Conservation (phyloP, 495 filamentous ascomycete genomes). For the Alectoria sarmentosa region DNA sequence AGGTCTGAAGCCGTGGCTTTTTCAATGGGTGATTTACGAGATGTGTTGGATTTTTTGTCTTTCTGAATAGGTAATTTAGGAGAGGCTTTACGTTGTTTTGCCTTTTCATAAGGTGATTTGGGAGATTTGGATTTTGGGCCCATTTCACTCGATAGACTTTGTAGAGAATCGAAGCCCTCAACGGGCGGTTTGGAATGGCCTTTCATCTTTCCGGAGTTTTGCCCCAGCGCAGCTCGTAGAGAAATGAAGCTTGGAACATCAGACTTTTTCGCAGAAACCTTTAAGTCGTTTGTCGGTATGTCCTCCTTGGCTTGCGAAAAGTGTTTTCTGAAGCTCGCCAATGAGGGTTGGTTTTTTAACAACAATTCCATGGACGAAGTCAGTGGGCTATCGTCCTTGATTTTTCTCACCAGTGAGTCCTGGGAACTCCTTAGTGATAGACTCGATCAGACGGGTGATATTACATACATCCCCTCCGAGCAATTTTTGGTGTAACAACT, state of each 20-base stretch:
- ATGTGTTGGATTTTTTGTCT: not conserved
- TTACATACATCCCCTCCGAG: not conserved
- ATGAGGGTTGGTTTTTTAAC: not conserved
- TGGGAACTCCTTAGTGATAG: not conserved
- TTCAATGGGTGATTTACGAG: slow-evolving; percentile 9
- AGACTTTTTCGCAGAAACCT: not conserved
- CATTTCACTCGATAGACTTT: not conserved
- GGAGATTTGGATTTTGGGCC: not conserved
- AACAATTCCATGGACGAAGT: not conserved
- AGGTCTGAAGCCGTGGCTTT: slow-evolving; percentile 19
- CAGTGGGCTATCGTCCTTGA: not conserved
- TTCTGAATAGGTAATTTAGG: not conserved
- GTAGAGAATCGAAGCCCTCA: not conserved
- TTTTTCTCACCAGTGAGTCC: not conserved
- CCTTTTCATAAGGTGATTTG: not conserved
- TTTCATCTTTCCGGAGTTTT: not conserved
- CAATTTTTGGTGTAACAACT: not conserved
- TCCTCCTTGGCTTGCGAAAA: not conserved
- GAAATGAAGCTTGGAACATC: not conserved
- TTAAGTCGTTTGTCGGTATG: not conserved
- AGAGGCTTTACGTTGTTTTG: not conserved
- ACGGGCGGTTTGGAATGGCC: too few relatives aligned
- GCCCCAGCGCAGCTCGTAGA: not conserved
- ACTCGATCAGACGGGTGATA: not conserved
- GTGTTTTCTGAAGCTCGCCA: not conserved